Base-by-base conservation (phyloP, 805 yeast genomes). In the Candida schatavii region DNA sequence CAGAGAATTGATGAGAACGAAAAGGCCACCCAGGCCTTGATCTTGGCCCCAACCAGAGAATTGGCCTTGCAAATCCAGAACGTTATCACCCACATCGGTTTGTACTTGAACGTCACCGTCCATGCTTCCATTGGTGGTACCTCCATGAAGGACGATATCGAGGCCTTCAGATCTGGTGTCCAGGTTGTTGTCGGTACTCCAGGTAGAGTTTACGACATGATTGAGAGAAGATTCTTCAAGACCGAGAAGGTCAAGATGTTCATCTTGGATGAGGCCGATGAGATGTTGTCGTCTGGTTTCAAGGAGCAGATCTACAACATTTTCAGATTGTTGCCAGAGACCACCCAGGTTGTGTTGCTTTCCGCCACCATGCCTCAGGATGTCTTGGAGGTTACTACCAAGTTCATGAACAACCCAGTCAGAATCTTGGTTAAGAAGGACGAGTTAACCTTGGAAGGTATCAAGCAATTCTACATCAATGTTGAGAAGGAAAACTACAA, bases 41-140 rank as follows among this genome's bases (percentile, higher is more conserved):
- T 93, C 54, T 78, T 91, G 54, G 91, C 97, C 43, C 98, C 99
- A 58, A 91, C 99, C 54, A 85, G 99, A 75, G 99, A 91, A 76
- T 80, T 93, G 67, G 98, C 98, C 38, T 75, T 82, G 54, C 99
- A 93, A 77, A 93, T 93, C 65, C 96, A 88, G 72, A 87, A 83
- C 64, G 99, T 93, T 55, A 88, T 91, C 40, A 75, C 83, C 62
- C 85, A 90, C 54, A 78, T 93, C 55, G 97, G 98, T 51, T 81
- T 81, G 68, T 88, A 86, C 76, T 81, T 93, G 84, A 83, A 88
- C 60, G 79, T 91, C 47, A 81, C 84, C 50, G 90, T 93, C 57
- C 97, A 93, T 65, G 97, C 98, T 41, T 91, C 96, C 70, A 88
- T 93, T 59, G 99, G 99, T 69, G 99, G 99, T 66, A 91, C 95